Evolutionary conservation across 352 stramenopile species (phyloP).

Genomic region (Pythium dissotocum): DNA sequence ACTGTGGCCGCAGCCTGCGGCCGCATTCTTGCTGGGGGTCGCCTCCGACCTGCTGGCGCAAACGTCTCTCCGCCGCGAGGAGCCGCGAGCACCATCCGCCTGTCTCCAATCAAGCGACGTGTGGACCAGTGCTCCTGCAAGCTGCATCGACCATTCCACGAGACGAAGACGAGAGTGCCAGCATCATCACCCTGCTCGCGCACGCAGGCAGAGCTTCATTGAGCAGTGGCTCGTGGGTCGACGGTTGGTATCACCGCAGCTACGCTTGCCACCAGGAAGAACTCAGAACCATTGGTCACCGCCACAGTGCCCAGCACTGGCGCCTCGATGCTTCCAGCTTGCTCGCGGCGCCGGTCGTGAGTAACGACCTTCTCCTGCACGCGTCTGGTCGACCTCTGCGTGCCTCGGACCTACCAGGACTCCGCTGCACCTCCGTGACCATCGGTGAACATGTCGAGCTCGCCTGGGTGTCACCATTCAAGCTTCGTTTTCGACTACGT

Average conservation of each 20-base stretch:
- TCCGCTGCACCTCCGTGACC: neutral
- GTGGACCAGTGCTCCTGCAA: neutral
- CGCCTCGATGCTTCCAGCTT: neutral
- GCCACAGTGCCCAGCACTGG: neutral
- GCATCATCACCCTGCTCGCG: neutral
- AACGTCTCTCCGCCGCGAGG: too few relatives aligned
- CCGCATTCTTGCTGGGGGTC: too few relatives aligned
- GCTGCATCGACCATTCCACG: neutral
- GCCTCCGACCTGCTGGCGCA: too few relatives aligned
- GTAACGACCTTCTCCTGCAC: conserved; percentile 1
- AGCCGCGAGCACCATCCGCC: too few relatives aligned
- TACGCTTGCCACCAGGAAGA: neutral
- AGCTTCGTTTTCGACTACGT: neutral
- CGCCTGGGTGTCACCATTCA: neutral
- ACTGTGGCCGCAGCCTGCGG: too few relatives aligned
- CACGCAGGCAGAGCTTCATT: neutral
- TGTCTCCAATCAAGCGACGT: too few relatives aligned
- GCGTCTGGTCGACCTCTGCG: neutral
- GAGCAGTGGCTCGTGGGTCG: neutral
- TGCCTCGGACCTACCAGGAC: neutral
- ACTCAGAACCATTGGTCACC: neutral
- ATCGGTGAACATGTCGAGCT: conserved; percentile 2
- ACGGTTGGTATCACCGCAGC: conserved; percentile 3
- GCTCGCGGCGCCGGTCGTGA: neutral
- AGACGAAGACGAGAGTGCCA: neutral